Percentiles rank a stretch among this genome's conserved stretches.
Evolutionary conservation across 169 alveolate genomes (phyloP).

Genomic region (Babesia ovata): DNA sequence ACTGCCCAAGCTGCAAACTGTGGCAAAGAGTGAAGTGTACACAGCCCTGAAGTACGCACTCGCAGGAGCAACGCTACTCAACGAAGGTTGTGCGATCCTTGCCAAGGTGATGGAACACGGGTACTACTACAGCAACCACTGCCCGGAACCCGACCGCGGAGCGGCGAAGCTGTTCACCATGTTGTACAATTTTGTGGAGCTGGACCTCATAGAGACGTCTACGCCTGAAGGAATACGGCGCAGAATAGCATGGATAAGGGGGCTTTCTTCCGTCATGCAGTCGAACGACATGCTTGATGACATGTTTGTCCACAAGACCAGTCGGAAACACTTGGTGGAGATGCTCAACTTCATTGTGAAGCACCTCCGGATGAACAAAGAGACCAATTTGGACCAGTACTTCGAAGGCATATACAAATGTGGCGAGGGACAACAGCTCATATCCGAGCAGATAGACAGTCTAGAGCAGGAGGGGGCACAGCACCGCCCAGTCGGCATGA

Average conservation of each 20-base stretch:
- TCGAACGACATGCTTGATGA: constrained; percentile 41
- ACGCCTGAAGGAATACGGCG: constrained; percentile 22
- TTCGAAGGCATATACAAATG: constrained; percentile 28
- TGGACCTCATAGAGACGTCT: constrained; percentile 24
- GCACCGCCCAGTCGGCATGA: neutral
- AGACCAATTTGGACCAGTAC: constrained; percentile 5
- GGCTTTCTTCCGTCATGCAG: constrained; percentile 20
- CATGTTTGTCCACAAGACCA: constrained; percentile 5
- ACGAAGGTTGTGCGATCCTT: neutral
- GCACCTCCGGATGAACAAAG: constrained; percentile 2
- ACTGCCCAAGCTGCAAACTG: constrained; percentile 12
- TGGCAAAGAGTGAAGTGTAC: constrained; percentile 21
- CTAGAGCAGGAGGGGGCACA: neutral
- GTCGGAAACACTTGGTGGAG: constrained; percentile 14
- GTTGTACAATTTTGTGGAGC: constrained; percentile 27
- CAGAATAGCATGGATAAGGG: constrained; percentile 23
- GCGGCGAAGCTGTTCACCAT: neutral
- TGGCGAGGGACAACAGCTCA: constrained; percentile 42
- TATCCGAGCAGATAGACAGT: constrained; percentile 31
- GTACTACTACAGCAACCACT: constrained; percentile 23
- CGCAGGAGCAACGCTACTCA: neutral
- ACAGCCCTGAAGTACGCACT: constrained; percentile 13
- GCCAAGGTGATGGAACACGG: constrained; percentile 34
- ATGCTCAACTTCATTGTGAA: constrained; percentile 13
- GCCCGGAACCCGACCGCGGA: constrained; percentile 14